Percentiles rank a stretch among this genome's conserved stretches.
Conservation (phyloP, 768 basidiomycete genomes). For the Rhodotorula babjevae region DNA sequence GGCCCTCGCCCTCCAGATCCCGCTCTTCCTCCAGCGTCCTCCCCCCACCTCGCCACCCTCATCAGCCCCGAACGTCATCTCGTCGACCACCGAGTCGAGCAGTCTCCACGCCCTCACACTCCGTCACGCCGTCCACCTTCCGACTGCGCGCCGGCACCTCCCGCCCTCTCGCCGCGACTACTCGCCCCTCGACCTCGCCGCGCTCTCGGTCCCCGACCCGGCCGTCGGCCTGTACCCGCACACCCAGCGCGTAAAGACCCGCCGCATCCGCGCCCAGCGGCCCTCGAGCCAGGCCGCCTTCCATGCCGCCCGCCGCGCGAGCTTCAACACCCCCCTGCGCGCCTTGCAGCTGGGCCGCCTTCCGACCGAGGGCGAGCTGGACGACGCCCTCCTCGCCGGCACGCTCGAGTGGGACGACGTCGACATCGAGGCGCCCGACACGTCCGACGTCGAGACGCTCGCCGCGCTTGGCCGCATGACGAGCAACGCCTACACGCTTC, state of each 20-base stretch:
- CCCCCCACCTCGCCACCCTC: neutral
- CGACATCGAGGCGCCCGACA: constrained; percentile 57
- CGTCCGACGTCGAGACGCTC: constrained; percentile 65
- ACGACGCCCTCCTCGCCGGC: neutral
- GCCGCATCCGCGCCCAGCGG: constrained; percentile 6
- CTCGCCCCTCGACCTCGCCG: constrained; percentile 5
- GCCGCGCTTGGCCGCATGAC: constrained; percentile 82
- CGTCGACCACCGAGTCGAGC: accelerated
- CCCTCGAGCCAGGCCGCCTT: constrained; percentile 20
- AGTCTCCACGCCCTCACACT: constrained; percentile 11
- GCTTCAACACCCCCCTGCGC: neutral
- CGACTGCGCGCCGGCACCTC: neutral
- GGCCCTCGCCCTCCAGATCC: constrained; percentile 11
- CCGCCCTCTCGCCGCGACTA: constrained; percentile 21
- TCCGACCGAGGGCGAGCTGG: neutral
- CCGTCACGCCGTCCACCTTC: constrained; percentile 25
- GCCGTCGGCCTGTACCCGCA: neutral
- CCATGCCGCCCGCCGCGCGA: constrained; percentile 25
- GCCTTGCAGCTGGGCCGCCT: neutral
- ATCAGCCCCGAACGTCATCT: neutral
- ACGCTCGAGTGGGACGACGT: constrained; percentile 59
- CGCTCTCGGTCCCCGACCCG: constrained; percentile 2
- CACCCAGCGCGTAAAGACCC: neutral
- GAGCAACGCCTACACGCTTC: constrained; percentile 67
- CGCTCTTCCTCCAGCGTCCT: constrained; percentile 5